Evolutionary conservation across 1,284 basidiomycete genomes (phyloP), one percentile per base, ranked within the genome.

Genomic region (Cryptococcus sp.): DNA sequence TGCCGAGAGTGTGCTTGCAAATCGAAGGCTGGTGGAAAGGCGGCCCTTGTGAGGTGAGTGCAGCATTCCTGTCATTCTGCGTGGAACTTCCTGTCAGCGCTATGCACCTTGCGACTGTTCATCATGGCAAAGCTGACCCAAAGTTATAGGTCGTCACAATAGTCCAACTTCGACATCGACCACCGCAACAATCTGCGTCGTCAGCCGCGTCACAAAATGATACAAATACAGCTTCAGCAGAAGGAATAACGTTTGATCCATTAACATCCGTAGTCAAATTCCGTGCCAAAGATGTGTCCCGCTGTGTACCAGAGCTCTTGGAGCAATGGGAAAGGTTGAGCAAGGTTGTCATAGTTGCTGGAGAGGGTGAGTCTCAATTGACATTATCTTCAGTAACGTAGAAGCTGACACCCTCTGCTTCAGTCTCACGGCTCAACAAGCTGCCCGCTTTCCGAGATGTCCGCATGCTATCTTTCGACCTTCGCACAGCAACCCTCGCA

Each of bases 11-110:
- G 52, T 87, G 87, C 45, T 85, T 96, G 52, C 87, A 91, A 60
- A 87, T 93, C 5, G 82, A 90, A 25, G 87, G 92, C 65, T 95
- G 93, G 92, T 93, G 92, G 90, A 87, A 87, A 29, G 85, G 86
- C 46, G 83, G 86, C 60, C 85, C 84, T 59, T 86, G 86, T 50
- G 78, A 81, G 62, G 82, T 81, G 40, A 50, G 76, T 63, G 50
- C 43, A 15, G 16, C 15, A 25, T 7, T 39, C 37, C n/a, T n/a
- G n/a, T n/a, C n/a, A n/a, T n/a, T n/a, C n/a, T n/a, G n/a, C n/a
- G n/a, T n/a, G n/a, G 10, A n/a, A 11, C 22, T 7, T 23, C 37
- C 39, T 20, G 19, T 52, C n/a, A 20, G 34, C 3, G 17, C n/a
- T n/a, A n/a, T n/a, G n/a, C 50, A 15, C 1, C 34, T 23, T 39